These are phyloP conservation scores for Wallacemonas sp. DNA, from an alignment of 208 protist genomes.

Conservation along the genomic window DNA sequence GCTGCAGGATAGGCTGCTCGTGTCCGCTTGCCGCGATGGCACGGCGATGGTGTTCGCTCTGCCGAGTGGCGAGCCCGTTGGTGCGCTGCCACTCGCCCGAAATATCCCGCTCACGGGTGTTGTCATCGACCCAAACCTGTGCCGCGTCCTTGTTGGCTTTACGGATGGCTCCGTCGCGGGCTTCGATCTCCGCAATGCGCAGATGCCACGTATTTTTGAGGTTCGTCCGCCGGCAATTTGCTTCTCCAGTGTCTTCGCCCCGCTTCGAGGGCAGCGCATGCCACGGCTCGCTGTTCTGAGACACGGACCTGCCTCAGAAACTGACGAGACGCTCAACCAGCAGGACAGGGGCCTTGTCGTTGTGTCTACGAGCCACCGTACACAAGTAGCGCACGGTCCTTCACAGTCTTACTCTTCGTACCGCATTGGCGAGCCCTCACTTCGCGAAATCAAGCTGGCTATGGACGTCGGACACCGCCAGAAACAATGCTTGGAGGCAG, in stretches of 20 bases:
- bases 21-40: slow-evolving; percentile 55
- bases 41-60: slow-evolving; percentile 69
- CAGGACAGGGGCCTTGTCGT: slow-evolving; percentile 7
- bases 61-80: slow-evolving; percentile 48
- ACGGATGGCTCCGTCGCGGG: slow-evolving; percentile 52
- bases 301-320: no score
- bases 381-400: slow-evolving; percentile 35
- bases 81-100: slow-evolving; percentile 31
- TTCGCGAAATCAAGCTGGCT: slow-evolving; percentile 38
- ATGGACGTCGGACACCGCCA: slow-evolving; percentile 27
- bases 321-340: no score
- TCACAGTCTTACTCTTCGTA: slow-evolving; percentile 30
- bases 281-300: no score
- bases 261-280: not conserved
- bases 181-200: slow-evolving; percentile 34
- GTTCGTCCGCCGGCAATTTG: slow-evolving; percentile 26
- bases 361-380: slow-evolving; percentile 29
- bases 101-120: slow-evolving; percentile 50
- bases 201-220: slow-evolving; percentile 34
- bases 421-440: slow-evolving; percentile 40
- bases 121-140: slow-evolving; percentile 34
- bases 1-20: slow-evolving; percentile 58
- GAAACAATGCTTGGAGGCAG: slow-evolving; percentile 13
- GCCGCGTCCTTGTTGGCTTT: slow-evolving; percentile 39
- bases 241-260: slow-evolving; percentile 27